phyloP scores from a whole-genome alignment of 1,284 basidiomycete species.

The Neotropicomus parvogracilis region DNA sequence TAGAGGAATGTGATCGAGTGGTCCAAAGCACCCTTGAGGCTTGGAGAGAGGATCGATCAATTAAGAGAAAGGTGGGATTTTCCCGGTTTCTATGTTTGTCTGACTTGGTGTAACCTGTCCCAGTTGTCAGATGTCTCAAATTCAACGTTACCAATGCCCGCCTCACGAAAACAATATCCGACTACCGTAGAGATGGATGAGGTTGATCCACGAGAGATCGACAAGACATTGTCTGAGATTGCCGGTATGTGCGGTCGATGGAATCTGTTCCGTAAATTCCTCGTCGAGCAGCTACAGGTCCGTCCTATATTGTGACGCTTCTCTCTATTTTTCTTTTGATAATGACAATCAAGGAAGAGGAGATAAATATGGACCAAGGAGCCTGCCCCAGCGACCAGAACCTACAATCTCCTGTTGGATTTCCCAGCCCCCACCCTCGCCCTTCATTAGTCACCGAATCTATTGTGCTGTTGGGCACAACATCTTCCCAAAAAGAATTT shows the following conservation, averaged over 20 bases:
- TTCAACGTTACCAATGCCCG: slow-evolving; percentile 35
- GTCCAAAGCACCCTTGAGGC: slow-evolving; percentile 73
- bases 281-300: slow-evolving; percentile 70
- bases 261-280: slow-evolving; percentile 87
- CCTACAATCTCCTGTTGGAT: background rate
- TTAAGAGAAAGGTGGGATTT: slow-evolving; percentile 62
- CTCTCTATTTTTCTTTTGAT: slow-evolving; percentile 2
- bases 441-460: slow-evolving; percentile 9
- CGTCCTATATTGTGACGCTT: slow-evolving; percentile 3
- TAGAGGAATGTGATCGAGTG: slow-evolving; percentile 86
- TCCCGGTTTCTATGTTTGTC: slow-evolving; percentile 1
- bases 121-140: slow-evolving; percentile 50
- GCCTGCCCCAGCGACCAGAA: background rate
- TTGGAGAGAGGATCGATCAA: slow-evolving; percentile 86
- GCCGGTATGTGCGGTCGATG: slow-evolving; percentile 89
- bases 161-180: slow-evolving; percentile 39
- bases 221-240: slow-evolving; percentile 82
- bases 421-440: background rate
- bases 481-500: slow-evolving; percentile 57
- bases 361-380: slow-evolving; percentile 6
- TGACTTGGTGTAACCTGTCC: slow-evolving; percentile 7
- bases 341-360: slow-evolving; percentile 21
- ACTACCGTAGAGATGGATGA: slow-evolving; percentile 53
- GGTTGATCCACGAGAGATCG: slow-evolving; percentile 86
- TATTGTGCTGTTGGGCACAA: slow-evolving; percentile 41